Conservation (phyloP, 2,329 filamentous ascomycete genomes). For the Botrytis hyacinthi region DNA sequence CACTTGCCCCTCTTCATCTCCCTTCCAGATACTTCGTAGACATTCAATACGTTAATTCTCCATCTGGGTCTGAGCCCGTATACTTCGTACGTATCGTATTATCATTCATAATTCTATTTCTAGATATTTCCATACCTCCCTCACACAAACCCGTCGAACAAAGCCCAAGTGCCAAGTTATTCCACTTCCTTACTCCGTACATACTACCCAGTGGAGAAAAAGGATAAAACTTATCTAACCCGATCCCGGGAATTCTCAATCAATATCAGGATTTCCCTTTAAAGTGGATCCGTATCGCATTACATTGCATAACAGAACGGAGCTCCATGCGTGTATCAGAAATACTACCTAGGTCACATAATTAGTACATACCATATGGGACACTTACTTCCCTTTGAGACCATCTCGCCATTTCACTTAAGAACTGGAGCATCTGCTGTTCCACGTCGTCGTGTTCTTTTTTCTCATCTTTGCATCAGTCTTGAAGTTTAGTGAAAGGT, state of each 20-base stretch:
- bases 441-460: slow-evolving; percentile 9
- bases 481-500: background rate
- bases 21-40: too few relatives aligned
- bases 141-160: background rate
- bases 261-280: background rate
- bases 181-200: slow-evolving; percentile 1
- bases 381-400: background rate
- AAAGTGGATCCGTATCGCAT: background rate
- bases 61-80: background rate
- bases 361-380: background rate
- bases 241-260: slow-evolving; percentile 1
- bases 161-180: background rate
- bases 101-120: background rate
- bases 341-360: background rate
- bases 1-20: background rate
- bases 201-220: background rate
- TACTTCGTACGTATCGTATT: background rate
- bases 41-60: background rate
- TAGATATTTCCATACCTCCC: background rate
- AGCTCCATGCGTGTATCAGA: slow-evolving; percentile 15
- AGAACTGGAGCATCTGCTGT: slow-evolving; percentile 14
- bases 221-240: background rate
- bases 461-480: background rate
- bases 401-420: slow-evolving; percentile 16
- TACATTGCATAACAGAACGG: background rate